Percentiles rank a stretch among this genome's conserved stretches.
Conservation (phyloP, 805 yeast genomes). For the Yarrowia deformans region DNA sequence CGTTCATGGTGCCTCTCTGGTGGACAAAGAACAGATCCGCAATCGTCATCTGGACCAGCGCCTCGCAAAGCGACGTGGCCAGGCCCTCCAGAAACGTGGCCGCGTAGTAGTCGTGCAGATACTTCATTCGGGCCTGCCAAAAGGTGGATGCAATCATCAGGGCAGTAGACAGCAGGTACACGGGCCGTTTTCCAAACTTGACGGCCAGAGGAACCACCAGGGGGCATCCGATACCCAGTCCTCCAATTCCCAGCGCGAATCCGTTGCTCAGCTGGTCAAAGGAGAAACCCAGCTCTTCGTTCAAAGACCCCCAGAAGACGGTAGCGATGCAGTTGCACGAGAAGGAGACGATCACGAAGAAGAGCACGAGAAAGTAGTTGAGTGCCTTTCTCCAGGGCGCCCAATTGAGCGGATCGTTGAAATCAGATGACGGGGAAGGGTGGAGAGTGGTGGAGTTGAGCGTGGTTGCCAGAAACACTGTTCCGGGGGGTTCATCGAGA, state of each 20-base stretch:
- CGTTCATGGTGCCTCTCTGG: conserved; percentile 27
- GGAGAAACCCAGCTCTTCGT: neutral
- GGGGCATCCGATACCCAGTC: conserved; percentile 19
- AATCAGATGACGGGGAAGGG: conserved; percentile 7
- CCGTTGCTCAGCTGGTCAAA: conserved; percentile 14
- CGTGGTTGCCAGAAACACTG: neutral
- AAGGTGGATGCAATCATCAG: neutral
- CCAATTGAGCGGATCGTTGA: conserved; percentile 22
- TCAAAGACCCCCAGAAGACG: conserved; percentile 6
- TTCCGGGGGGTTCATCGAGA: neutral
- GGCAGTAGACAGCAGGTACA: neutral
- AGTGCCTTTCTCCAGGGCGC: conserved; percentile 1
- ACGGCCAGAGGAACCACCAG: conserved; percentile 1
- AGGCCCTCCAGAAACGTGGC: conserved; percentile 9
- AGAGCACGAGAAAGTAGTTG: conserved; percentile 6
- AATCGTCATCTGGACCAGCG: conserved; percentile 11
- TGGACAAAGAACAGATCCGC: conserved; percentile 21
- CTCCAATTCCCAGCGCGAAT: conserved; percentile 13
- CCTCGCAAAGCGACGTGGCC: conserved; percentile 17
- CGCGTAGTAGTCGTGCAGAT: conserved; percentile 2
- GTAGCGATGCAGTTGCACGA: conserved; percentile 17
- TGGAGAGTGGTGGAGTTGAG: neutral
- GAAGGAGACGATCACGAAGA: conserved; percentile 3
- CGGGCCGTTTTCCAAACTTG: conserved; percentile 11
- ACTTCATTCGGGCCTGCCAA: conserved; percentile 14